Evolutionary conservation across 164 flowering plant species (phyloP).

Genomic region (Aristolochia contorta): DNA sequence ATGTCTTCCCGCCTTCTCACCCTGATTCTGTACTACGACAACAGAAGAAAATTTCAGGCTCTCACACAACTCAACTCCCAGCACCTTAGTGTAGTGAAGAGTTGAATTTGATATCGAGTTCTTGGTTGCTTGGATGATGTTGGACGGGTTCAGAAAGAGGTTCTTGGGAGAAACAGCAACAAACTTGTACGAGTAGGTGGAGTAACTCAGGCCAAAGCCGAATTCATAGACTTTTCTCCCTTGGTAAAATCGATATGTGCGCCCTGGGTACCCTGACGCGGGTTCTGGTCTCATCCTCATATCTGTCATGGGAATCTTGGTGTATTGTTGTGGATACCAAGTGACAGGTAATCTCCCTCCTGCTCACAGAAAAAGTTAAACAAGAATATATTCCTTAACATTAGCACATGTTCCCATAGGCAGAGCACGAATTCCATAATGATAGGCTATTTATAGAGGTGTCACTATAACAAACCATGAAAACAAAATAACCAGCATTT

Average conservation of each 20-base stretch:
- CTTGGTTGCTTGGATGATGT: slow-evolving; percentile 3
- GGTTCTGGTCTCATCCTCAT: slow-evolving; percentile 78
- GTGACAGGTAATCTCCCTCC: slow-evolving; percentile 87
- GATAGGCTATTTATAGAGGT: background rate
- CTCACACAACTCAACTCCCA: slow-evolving; percentile 40
- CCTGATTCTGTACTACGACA: slow-evolving; percentile 47
- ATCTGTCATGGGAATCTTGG: slow-evolving; percentile 73
- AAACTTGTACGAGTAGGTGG: slow-evolving; percentile 46
- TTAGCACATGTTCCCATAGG: background rate
- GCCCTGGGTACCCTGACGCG: slow-evolving; percentile 61
- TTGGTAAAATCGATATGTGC: slow-evolving; percentile 74
- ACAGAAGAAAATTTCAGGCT: slow-evolving; percentile 25
- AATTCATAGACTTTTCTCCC: slow-evolving; percentile 55
- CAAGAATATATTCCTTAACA: no score
- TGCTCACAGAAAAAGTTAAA: slow-evolving; percentile 20
- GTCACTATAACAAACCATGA: background rate
- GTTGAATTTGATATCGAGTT: slow-evolving; percentile 7
- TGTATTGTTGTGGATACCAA: slow-evolving; percentile 73
- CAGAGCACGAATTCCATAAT: background rate
- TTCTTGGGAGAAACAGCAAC: slow-evolving; percentile 19
- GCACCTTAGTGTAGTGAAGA: slow-evolving; percentile 25
- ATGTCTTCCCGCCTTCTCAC: slow-evolving; percentile 69
- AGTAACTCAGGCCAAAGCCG: slow-evolving; percentile 85
- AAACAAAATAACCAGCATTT: background rate
- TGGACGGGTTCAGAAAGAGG: slow-evolving; percentile 31